phyloP scores from a whole-genome alignment of 1,139 yeast species.

The Pichia sp. region DNA sequence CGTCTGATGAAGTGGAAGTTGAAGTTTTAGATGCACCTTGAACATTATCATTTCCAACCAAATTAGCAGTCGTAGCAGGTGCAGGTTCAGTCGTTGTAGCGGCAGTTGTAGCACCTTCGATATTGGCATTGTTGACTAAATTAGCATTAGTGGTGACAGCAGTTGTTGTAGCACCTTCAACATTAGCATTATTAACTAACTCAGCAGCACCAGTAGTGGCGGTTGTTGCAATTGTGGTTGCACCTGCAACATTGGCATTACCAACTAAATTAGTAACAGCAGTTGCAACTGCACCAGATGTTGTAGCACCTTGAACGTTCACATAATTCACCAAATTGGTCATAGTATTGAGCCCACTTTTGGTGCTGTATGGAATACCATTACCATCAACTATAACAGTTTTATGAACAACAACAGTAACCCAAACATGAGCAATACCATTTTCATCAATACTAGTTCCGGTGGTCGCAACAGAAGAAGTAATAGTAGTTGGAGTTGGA shows the following conservation, averaged over 20 bases:
- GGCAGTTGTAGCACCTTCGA: not conserved
- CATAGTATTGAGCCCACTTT: conserved; percentile 9
- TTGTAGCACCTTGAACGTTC: not conserved
- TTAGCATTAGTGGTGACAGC: not conserved
- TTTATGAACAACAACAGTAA: conserved; percentile 1
- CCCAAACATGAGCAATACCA: conserved; percentile 9
- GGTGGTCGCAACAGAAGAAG: conserved; percentile 7
- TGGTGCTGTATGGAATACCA: conserved; percentile 11
- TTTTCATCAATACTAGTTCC: conserved; percentile 5
- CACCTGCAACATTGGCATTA: not conserved
- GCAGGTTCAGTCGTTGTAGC: too few species aligned
- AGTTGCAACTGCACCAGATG: not conserved
- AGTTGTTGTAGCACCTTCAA: not conserved
- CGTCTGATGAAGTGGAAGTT: conserved; percentile 1
- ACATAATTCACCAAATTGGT: conserved; percentile 12
- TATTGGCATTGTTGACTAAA: not conserved
- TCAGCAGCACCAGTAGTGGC: conserved; percentile 20
- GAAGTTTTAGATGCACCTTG: conserved; percentile 8
- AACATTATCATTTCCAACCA: not conserved
- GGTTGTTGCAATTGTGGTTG: conserved; percentile 2
- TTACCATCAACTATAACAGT: conserved; percentile 4
- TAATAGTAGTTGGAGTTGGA: conserved; percentile 20
- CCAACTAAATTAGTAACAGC: not conserved
- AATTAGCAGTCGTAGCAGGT: not conserved
- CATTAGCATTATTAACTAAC: not conserved